phyloP scores from a whole-genome alignment of 192 early-diverging fungal genomes.

The Coemansia pectinata region DNA sequence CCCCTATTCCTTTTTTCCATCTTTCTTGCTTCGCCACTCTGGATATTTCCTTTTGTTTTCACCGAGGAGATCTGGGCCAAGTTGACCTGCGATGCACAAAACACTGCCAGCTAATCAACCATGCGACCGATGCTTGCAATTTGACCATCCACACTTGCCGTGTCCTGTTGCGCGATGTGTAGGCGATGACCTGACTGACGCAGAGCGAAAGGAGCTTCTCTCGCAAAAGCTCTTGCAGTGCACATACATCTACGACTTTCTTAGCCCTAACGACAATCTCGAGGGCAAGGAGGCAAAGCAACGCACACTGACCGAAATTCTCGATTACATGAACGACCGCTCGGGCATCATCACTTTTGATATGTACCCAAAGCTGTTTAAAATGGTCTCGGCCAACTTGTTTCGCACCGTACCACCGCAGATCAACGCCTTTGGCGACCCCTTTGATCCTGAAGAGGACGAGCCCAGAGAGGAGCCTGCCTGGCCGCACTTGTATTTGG shows the following conservation, averaged over 20 bases:
- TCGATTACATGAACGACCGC: conserved; percentile 91
- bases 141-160: conserved; percentile 10
- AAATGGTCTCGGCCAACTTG: conserved; percentile 94
- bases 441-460: conserved; percentile 99
- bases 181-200: conserved; percentile 72
- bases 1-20: not conserved
- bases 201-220: conserved; percentile 86
- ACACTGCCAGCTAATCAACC: conserved; percentile 15
- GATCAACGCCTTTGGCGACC: conserved; percentile 92
- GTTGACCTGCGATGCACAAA: conserved; percentile 13
- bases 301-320: conserved; percentile 83
- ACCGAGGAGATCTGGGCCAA: not conserved
- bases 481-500: conserved; percentile 98
- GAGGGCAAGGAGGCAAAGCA: conserved; percentile 97
- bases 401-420: conserved; percentile 97
- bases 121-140: conserved; percentile 13
- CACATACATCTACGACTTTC: conserved; percentile 93
- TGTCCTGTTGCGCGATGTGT: conserved; percentile 6
- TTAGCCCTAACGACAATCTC: conserved; percentile 81
- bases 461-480: conserved; percentile 95
- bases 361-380: conserved; percentile 90
- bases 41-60: not conserved
- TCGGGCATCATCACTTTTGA: conserved; percentile 85
- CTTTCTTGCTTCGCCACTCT: conserved; percentile 2
- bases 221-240: conserved; percentile 92